Conservation (phyloP, 2,329 filamentous ascomycete species). For the Domatiomyces globalis region DNA sequence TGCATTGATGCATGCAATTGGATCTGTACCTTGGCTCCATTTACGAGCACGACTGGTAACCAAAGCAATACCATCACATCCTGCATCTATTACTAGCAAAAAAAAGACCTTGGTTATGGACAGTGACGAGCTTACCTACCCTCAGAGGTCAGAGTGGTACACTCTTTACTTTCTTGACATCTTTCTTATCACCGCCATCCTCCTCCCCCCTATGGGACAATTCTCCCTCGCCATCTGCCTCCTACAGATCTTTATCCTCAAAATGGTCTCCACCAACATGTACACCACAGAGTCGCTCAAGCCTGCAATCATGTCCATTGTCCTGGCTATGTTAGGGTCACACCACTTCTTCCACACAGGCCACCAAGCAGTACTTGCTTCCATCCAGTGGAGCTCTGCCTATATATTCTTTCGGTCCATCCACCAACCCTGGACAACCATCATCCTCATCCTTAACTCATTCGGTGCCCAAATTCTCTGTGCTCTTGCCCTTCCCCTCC, state of each 20-base stretch:
- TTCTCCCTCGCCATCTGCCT: constrained; percentile 68
- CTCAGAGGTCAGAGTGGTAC: constrained; percentile 52
- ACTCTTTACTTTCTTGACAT: constrained; percentile 69
- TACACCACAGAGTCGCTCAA: constrained; percentile 36
- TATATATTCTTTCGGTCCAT: constrained; percentile 65
- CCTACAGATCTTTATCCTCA: constrained; percentile 73
- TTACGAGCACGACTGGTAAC: constrained; percentile 63
- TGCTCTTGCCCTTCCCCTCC: constrained; percentile 61
- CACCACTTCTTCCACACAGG: constrained; percentile 98
- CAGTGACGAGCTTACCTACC: constrained; percentile 5
- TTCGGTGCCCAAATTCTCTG: constrained; percentile 81
- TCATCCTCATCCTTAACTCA: constrained; percentile 71
- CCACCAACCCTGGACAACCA: constrained; percentile 75
- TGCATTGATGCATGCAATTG: no score
- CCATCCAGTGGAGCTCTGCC: constrained; percentile 89
- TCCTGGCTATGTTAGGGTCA: constrained; percentile 72
- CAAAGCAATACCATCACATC: constrained; percentile 76
- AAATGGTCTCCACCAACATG: constrained; percentile 46
- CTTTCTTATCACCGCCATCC: constrained; percentile 59
- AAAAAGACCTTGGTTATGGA: constrained; percentile 49
- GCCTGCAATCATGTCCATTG: constrained; percentile 55
- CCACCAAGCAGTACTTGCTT: constrained; percentile 74
- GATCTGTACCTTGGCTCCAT: constrained; percentile 69
- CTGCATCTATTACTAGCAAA: constrained; percentile 65
- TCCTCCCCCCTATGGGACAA: constrained; percentile 89